Base-by-base conservation (phyloP, 192 early-diverging fungal genomes). In the Umbelopsis sp. region DNA sequence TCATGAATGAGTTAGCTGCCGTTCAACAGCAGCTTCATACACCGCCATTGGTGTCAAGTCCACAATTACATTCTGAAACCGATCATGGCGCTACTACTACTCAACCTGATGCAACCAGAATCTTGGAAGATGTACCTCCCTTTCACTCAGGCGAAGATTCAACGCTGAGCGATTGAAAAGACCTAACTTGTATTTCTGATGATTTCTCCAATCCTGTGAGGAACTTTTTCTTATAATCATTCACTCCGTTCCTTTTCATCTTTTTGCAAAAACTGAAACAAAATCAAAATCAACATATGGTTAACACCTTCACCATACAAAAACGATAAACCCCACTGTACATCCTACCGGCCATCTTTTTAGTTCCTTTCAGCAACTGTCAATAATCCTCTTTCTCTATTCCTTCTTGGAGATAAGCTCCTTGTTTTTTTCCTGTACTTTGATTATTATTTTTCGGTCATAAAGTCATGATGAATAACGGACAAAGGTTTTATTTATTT, bases 1-100 rank as follows among this genome's bases (percentile, higher is more conserved):
- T 62, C 31, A 62, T 62, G 56, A 62, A 26, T 16, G 56, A 62
- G 14, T 32, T 62, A 20, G 56, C 56, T 34, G 56, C 56, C 10
- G 56, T 62, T 22, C 56, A 62, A 32, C 56, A 62, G 26, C 56
- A 62, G 31, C 56, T 62, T 20, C 56, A 62, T 62, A 62, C 56
- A n/a, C 56, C 56, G 32, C 56, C 56, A 16, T 7, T 62, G 29
- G 56, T 62, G 31, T 36, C 56, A 11, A 62, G 56, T 32, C 56
- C 56, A 29, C 26, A 20, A 20, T 31, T 29, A 12, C 56, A 26
- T 26, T 62, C 56, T 17, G 56, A 62, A 14, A 26, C 10, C 16
- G 56, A 62, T 11, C 24, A 62, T 62, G 56, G n/a, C n/a, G n/a
- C 17, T 34, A 14, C 56, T 2, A 26, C 26, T 5, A 34, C 16